These are phyloP conservation scores for Fusarium mundagurra DNA, from an alignment of 2,329 filamentous ascomycete species.

Conservation along the genomic window DNA sequence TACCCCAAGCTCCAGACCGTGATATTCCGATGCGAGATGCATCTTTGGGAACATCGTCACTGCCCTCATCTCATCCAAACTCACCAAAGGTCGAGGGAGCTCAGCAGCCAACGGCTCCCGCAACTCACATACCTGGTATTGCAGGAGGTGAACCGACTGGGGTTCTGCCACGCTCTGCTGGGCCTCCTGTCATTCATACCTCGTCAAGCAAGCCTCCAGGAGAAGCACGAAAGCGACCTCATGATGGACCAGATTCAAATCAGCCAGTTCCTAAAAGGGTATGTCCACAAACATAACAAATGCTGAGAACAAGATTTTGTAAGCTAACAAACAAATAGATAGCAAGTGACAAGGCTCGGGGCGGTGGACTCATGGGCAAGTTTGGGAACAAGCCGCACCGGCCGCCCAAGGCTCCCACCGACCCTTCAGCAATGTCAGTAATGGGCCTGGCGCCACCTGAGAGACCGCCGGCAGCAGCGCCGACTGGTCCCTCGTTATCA, in stretches of 20 bases:
- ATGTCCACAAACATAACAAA: constrained; percentile 39
- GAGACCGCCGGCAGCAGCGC: constrained; percentile 49
- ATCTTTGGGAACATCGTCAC: constrained; percentile 9
- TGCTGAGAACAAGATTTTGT: neutral
- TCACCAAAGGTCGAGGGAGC: constrained; percentile 5
- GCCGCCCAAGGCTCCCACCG: constrained; percentile 49
- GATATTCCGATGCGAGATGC: constrained; percentile 37
- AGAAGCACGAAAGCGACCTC: constrained; percentile 55
- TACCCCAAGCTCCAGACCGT: constrained; percentile 10
- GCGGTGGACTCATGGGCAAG: constrained; percentile 49
- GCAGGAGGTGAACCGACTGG: constrained; percentile 20
- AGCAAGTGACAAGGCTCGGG: constrained; percentile 45
- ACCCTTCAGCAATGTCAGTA: constrained; percentile 64
- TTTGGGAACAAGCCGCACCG: constrained; percentile 47
- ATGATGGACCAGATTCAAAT: constrained; percentile 49
- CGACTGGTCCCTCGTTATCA: constrained; percentile 23
- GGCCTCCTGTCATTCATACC: constrained; percentile 54
- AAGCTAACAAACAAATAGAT: constrained; percentile 44
- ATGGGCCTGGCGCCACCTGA: constrained; percentile 59
- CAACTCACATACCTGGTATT: constrained; percentile 33
- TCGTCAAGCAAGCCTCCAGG: constrained; percentile 36
- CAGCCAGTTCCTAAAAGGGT: constrained; percentile 54
- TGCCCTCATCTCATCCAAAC: constrained; percentile 23
- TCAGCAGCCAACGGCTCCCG: neutral
- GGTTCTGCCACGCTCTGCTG: constrained; percentile 40